Evolutionary conservation across 2,329 filamentous ascomycete genomes (phyloP), one percentile per base, ranked within the genome.

Genomic region (Bertia moriformis): DNA sequence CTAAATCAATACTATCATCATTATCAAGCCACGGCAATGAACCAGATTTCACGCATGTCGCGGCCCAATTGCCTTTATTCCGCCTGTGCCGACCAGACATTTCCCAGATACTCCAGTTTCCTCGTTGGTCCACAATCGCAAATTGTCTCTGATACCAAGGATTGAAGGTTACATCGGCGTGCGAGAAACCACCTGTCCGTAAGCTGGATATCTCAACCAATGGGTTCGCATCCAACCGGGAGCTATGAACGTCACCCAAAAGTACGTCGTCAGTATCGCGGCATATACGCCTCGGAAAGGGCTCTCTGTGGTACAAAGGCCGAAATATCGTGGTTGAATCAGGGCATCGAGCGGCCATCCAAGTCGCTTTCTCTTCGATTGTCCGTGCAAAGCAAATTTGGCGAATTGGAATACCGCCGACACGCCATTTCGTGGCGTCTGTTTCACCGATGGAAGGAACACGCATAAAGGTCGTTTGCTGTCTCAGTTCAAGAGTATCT

Each of bases 141-240:
- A 78, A 51, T 47, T 73, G 67, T n/a, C 61, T 60, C 41, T 67
- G 61, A 49, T 71, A 69, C 58, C 66, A 71, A 3, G 72, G 72
- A 47, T 78, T 75, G 52, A 78, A 78, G 4, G 63, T 51, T 10
- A 78, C 59, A 51, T 76, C 64, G 1, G 64, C 64, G 50, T 74
- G 70, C 3, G 63, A 45, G 19, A 51, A 49, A 1, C 60, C 63
- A 10, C 64, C 67, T 2, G 64, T 70, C 18, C 61, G 49, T 2
- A 54, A 49, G 13, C 52, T 50, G 2, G 52, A 46, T 27, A 74
- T 54, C 24, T 59, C 59, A 14, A 66, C 46, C 10, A 74, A 46
- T 2, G 60, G 59, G 41, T 66, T 64, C 1, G 62, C 51, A 40
- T 69, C 60, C 3, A 77, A 51, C 27, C 54, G 53, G 14, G 67